phyloP scores from a whole-genome alignment of 1,284 basidiomycete genomes.

The Pseudozyma thailandica region DNA sequence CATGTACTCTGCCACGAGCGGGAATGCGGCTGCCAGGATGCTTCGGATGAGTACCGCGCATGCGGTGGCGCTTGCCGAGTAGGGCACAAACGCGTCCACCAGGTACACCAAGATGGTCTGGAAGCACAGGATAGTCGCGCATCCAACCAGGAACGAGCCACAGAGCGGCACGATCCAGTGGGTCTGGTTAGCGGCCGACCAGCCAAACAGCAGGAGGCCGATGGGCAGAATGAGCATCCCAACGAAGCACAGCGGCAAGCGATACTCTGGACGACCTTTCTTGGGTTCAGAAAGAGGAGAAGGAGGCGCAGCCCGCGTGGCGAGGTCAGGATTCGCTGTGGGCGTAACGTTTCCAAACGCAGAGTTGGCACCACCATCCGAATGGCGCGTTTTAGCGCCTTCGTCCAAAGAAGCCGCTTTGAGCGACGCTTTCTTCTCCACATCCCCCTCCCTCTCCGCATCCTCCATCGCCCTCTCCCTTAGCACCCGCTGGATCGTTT shows the following conservation, averaged over 20 bases:
- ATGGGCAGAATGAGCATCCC: constrained; percentile 71
- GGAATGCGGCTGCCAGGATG: constrained; percentile 69
- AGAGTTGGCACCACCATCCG: constrained; percentile 8
- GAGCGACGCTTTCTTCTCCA: constrained; percentile 2
- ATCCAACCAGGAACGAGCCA: constrained; percentile 56
- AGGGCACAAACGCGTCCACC: constrained; percentile 71
- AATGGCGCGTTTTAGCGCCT: neutral
- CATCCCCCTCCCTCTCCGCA: neutral
- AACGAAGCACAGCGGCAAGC: constrained; percentile 69
- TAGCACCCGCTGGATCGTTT: constrained; percentile 16
- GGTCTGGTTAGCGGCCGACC: constrained; percentile 46
- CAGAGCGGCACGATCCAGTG: constrained; percentile 55
- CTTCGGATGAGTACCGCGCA: constrained; percentile 67
- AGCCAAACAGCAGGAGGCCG: constrained; percentile 69
- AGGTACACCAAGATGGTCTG: constrained; percentile 69
- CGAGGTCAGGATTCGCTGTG: constrained; percentile 1
- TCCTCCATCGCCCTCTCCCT: constrained; percentile 2
- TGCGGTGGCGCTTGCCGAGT: constrained; percentile 70
- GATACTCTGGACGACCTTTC: constrained; percentile 57
- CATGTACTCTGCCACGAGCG: constrained; percentile 69
- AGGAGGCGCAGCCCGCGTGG: neutral
- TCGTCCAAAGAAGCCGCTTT: neutral
- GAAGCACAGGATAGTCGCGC: constrained; percentile 69
- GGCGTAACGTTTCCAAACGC: constrained; percentile 23
- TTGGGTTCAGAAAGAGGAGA: constrained; percentile 5